Evolutionary conservation across 768 basidiomycete genomes (phyloP), one percentile per base, ranked within the genome.

Genomic region (Guyanaporus albipodus): DNA sequence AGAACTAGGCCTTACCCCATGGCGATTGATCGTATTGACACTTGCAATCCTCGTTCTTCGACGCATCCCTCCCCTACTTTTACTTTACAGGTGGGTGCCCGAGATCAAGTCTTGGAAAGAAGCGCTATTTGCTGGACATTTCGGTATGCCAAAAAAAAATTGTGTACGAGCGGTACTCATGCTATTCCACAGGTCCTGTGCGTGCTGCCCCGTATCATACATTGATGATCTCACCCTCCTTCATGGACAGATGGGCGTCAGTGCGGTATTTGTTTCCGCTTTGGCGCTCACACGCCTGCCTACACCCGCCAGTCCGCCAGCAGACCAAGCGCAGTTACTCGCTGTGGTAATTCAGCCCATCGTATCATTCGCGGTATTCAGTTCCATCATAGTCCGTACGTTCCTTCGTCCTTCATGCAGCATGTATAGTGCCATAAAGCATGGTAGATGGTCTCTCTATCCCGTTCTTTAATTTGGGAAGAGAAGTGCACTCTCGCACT

Each of bases 121-220:
- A 67, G 94, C 95, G 0, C 53, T 92, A 4, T 96, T 98, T 62
- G 81, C 78, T 5, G 95, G 95, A 3, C 93, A 96, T 71, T 97
- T 95, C 62, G 93, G 85, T 80, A 57, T 12, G 60, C 27, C 12
- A 35, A 67, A 61, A 8, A 11, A 8, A 29, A 29, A 18, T 19
- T 0, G 26, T 41, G 2, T 17, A 46, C 6, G 40, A 27, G 28
- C 6, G 18, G 22, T 17, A 14, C 46, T 56, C 31, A 63, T 3
- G 0, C 33, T 28, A 34, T 19, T 42, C 19, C 21, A 48, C 44
- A 80, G 81, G 80, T 35, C 80, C 82, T 42, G 81, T 80, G 51
- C 56, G 79, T 67, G 38, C 29, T 27, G 40, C 11, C 28, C 12
- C 8, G 4, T 24, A 10, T 33, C 6, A 23, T 23, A 15, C 14